Base-by-base conservation (phyloP, 805 yeast genomes). In the Maudiozyma serrabonitensis region DNA sequence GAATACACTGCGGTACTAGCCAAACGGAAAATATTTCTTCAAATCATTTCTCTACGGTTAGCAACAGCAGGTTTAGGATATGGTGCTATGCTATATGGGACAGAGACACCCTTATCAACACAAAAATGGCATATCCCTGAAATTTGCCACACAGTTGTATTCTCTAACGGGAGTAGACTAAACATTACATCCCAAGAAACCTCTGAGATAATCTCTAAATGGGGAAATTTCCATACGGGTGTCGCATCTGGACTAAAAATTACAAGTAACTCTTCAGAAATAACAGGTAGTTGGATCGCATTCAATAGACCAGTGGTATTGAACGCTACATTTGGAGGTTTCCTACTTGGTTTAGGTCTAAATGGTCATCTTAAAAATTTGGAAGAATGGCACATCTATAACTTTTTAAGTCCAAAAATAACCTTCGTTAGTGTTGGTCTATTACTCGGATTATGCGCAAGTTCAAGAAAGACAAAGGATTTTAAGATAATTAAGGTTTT, bases 351-450 rank as follows among this genome's bases (percentile, higher is more conserved):
- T 0, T 70, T 93, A 25, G 99, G 99, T 0, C 69, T 93, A 31
- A 87, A 87, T 66, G 98, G 98, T 0, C 96, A 90, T 62, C 68
- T 93, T 57, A 80, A 77, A 50, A 74, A 75, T 41, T 68, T 93
- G 25, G 98, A 91, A 59, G 96, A 93, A 64, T 93, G 98, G 97
- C 96, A 90, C 62, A 85, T 91, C 31, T 93, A 88, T 64, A 90
- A 91, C 60, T 89, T 88, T 56, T 69, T 93, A 47, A 95, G 96
- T 0, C 95, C 96, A 0, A 90, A 93, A 55, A 88, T 87, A 58
- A 78, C 84, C 3, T 76, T 76, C 40, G 87, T 95, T 0, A 87
- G 95, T 63, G 82, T 89, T 35, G 98, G 97, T 0, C 71, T 93
- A 43, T 69, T 93, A 35, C 67, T 93, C 16, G 99, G 99, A 0